These are phyloP conservation scores for Auricularia sp. DNA, from an alignment of 768 basidiomycete genomes.

Conservation along the genomic window DNA sequence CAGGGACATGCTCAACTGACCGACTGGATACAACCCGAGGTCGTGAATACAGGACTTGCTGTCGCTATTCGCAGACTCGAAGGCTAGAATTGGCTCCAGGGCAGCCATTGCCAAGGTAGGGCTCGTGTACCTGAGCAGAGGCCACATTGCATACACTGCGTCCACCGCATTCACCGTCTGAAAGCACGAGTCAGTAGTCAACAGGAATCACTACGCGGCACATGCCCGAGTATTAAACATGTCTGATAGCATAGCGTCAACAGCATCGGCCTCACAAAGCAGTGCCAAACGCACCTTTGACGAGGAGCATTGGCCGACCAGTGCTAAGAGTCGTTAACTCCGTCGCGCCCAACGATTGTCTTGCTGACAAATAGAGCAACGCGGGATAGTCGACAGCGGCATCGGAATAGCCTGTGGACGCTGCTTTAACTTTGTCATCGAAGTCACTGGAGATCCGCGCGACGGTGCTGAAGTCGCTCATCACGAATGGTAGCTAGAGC, in stretches of 20 bases:
- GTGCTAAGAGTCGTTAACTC: conserved; percentile 24
- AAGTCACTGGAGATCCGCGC: conserved; percentile 20
- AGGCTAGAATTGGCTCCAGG: background rate
- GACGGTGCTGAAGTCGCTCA: conserved; percentile 21
- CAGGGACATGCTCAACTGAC: too few species aligned
- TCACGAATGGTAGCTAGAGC: conserved; percentile 22
- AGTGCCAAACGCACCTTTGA: conserved; percentile 15
- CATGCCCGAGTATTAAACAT: background rate
- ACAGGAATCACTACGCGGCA: background rate
- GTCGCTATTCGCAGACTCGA: background rate
- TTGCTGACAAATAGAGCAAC: conserved; percentile 12
- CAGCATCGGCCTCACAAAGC: background rate
- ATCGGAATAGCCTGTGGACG: conserved; percentile 19
- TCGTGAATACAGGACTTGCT: background rate
- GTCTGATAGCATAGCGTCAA: background rate
- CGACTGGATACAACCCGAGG: too few species aligned
- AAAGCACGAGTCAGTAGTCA: background rate
- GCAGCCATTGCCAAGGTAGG: background rate
- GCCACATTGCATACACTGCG: background rate
- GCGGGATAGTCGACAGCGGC: conserved; percentile 23
- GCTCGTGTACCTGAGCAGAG: background rate
- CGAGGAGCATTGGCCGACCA: conserved; percentile 22
- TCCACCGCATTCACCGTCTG: background rate
- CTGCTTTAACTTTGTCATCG: conserved; percentile 22
- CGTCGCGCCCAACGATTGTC: conserved; percentile 25